These are phyloP conservation scores for Ilyonectria destructans DNA, from an alignment of 2,329 filamentous ascomycete species.

Conservation along the genomic window DNA sequence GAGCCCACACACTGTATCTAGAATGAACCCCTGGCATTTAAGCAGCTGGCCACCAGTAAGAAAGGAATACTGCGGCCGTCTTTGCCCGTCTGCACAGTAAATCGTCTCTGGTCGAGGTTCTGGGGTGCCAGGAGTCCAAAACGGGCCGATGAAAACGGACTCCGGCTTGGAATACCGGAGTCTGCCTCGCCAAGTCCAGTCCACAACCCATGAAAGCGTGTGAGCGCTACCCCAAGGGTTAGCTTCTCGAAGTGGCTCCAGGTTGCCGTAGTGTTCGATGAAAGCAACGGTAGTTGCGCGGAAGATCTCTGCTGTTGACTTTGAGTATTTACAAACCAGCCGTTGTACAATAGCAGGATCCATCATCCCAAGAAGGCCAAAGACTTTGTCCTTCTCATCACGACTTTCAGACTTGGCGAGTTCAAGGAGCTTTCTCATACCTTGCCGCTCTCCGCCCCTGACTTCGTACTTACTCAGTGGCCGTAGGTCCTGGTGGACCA, in stretches of 20 bases:
- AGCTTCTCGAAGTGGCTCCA: constrained; percentile 33
- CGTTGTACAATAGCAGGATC: constrained; percentile 26
- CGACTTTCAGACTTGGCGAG: constrained; percentile 31
- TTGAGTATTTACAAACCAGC: constrained; percentile 29
- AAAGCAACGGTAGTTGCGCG: constrained; percentile 26
- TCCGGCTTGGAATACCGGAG: constrained; percentile 31
- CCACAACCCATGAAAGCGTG: constrained; percentile 29
- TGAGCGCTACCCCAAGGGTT: constrained; percentile 30
- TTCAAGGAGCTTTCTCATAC: constrained; percentile 26
- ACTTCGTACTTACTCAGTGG: constrained; percentile 29
- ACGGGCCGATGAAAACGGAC: constrained; percentile 24
- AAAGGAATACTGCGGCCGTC: constrained; percentile 6
- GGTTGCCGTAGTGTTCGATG: constrained; percentile 28
- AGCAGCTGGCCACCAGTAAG: constrained; percentile 10
- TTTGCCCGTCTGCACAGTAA: constrained; percentile 22
- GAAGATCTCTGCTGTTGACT: constrained; percentile 25
- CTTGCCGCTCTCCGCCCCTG: constrained; percentile 21
- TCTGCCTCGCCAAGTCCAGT: constrained; percentile 34
- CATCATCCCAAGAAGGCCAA: constrained; percentile 35
- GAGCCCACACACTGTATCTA: constrained; percentile 26
- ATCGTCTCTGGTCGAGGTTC: constrained; percentile 27
- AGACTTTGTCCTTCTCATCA: constrained; percentile 34
- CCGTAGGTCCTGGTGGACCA: constrained; percentile 30
- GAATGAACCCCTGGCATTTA: constrained; percentile 23
- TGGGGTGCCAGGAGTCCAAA: constrained; percentile 28